Percentiles rank a stretch among this genome's conserved stretches.
phyloP scores from a whole-genome alignment of 192 early-diverging fungal species.

The Cladochytrium replicatum region DNA sequence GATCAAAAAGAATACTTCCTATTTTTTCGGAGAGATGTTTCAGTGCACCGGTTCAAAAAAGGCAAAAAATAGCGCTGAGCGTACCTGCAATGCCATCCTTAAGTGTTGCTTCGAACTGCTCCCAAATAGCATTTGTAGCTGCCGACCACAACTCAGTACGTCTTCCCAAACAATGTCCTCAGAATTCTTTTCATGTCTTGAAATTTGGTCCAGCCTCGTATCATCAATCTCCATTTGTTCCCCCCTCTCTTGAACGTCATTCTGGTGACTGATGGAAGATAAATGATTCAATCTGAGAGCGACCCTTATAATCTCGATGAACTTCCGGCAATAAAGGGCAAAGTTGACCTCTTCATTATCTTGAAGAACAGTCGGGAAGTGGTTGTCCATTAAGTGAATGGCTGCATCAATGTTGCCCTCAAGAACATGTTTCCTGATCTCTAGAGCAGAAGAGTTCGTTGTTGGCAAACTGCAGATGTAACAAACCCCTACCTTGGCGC shows the following conservation, averaged over 20 bases:
- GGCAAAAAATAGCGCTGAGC: conserved; percentile 1
- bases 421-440: conserved; percentile 48
- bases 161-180: conserved; percentile 20
- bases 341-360: conserved; percentile 60
- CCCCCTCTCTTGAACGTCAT: conserved; percentile 6
- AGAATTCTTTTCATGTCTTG: not conserved
- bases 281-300: no score
- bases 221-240: conserved; percentile 46
- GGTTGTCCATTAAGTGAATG: conserved; percentile 48
- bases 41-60: not conserved
- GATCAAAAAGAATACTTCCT: conserved; percentile 30
- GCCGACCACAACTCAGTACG: conserved; percentile 40
- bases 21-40: not conserved
- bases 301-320: conserved; percentile 90
- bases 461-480: not conserved
- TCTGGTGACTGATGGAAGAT: not conserved
- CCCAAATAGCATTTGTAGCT: conserved; percentile 46
- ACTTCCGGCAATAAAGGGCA: conserved; percentile 70
- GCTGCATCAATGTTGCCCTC: conserved; percentile 69
- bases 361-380: conserved; percentile 58
- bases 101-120: conserved; percentile 27
- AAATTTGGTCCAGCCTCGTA: conserved; percentile 4
- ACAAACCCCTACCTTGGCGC: not conserved
- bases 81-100: conserved; percentile 28
- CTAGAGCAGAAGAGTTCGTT: conserved; percentile 6